Evolutionary conservation across 1,284 basidiomycete genomes (phyloP).

Genomic region (Microbotryomycetes sp.): DNA sequence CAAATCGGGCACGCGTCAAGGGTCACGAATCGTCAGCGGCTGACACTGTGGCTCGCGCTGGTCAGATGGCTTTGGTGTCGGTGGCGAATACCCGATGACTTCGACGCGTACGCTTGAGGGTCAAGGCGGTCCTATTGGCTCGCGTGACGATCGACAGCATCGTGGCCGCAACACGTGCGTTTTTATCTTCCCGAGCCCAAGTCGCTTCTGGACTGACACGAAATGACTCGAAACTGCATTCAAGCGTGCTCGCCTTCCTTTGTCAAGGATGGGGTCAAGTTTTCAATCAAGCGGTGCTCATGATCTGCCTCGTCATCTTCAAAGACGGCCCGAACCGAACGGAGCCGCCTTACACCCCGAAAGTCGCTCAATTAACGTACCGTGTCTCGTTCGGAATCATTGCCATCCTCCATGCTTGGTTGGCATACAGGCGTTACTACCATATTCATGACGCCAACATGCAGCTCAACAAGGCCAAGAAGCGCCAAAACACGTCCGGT

Average conservation of each 20-base stretch:
- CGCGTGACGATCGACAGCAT: slow-evolving; percentile 49
- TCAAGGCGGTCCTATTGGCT: slow-evolving; percentile 40
- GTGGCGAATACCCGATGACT: slow-evolving; percentile 52
- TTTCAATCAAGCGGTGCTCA: slow-evolving; percentile 49
- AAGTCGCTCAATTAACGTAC: slow-evolving; percentile 50
- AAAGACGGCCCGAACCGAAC: slow-evolving; percentile 41
- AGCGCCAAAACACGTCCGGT: slow-evolving; percentile 45
- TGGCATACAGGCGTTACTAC: slow-evolving; percentile 51
- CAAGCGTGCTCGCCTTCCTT: background rate
- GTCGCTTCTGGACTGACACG: slow-evolving; percentile 36
- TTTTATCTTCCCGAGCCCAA: slow-evolving; percentile 50
- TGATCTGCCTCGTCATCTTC: slow-evolving; percentile 50
- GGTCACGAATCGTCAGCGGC: no score
- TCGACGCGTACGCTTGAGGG: slow-evolving; percentile 49
- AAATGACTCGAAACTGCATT: background rate
- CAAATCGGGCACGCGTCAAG: background rate
- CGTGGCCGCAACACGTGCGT: slow-evolving; percentile 50
- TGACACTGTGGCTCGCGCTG: no score
- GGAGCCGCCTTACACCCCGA: slow-evolving; percentile 43
- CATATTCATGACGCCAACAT: slow-evolving; percentile 40
- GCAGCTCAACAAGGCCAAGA: slow-evolving; percentile 45
- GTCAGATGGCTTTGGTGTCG: slow-evolving; percentile 38
- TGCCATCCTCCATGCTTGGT: slow-evolving; percentile 48
- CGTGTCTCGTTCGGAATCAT: slow-evolving; percentile 50
- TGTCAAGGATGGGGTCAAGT: slow-evolving; percentile 36